Evolutionary conservation across 306 rosid genomes (phyloP), one percentile per base, ranked within the genome.

Genomic region (Corylus avellana): DNA sequence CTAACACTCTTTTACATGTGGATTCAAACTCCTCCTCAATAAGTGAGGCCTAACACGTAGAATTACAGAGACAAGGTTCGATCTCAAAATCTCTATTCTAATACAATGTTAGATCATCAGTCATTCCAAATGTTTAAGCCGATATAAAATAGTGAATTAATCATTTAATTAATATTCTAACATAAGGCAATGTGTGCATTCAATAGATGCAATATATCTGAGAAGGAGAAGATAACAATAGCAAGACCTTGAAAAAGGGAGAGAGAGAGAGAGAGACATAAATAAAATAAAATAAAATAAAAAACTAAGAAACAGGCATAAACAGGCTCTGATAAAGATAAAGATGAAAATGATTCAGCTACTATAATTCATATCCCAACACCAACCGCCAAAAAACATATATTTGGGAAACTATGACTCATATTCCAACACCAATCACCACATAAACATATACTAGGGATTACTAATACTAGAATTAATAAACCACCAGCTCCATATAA

Each of bases 401-500:
- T 42, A 42, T 42, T 42, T 39, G 44, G 6, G 6, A 39, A 3
- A 39, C 44, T 42, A 42, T 42, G 1, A 42, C 46, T 42, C 46
- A 13, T 66, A 64, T 75, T 79, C 73, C 59, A 61, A 48, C 59
- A 80, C 27, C 64, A 42, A 67, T 53, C 47, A 55, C 63, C 53
- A 48, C 47, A 32, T 59, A 58, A 44, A 56, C 18, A 39, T n/a
- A 47, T 73, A 80, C 53, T 18, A 66, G 48, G 72, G 67, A 46
- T 76, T 46, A n/a, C 55, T n/a, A 5, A n/a, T 74, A 71, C 37
- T 55, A 73, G 54, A 20, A 39, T 68, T 51, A 48, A 84, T 54
- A 44, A 59, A 68, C 66, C 55, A 53, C 66, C 70, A 53, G 61
- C 73, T 66, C 77, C 82, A 77, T 42, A 58, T 49, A 29, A 50